Percentiles rank a stretch among this genome's conserved stretches.
Conservation (phyloP, 352 stramenopile genomes). For the Ophiocytium majus region DNA sequence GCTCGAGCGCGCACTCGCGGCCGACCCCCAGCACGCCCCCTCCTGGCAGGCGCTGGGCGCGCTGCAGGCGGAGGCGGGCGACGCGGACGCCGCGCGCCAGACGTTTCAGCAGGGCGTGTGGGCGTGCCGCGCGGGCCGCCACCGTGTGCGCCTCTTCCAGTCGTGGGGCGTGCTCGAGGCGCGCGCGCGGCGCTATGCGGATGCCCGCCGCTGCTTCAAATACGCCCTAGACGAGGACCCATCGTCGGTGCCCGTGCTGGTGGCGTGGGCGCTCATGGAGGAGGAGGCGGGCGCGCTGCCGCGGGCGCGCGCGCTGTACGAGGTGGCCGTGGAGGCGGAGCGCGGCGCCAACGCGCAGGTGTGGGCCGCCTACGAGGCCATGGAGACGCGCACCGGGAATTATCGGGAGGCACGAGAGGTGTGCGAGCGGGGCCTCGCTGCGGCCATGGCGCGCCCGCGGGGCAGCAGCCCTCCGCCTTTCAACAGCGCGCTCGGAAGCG, state of each 20-base stretch:
- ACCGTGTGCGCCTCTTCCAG: slow-evolving; percentile 47
- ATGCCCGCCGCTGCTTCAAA: slow-evolving; percentile 45
- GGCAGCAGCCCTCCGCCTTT: too few relatives aligned
- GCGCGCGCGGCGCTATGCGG: slow-evolving; percentile 24
- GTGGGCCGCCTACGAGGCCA: slow-evolving; percentile 35
- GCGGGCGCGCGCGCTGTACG: slow-evolving; percentile 37
- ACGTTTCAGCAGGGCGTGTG: slow-evolving; percentile 53
- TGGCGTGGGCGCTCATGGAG: slow-evolving; percentile 53
- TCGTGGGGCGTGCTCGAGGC: slow-evolving; percentile 48
- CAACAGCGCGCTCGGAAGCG: neutral
- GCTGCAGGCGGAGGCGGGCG: slow-evolving; percentile 46
- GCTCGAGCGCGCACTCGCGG: slow-evolving; percentile 9
- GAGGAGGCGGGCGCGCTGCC: slow-evolving; percentile 29
- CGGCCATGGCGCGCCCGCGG: neutral
- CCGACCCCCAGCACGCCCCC: slow-evolving; percentile 30
- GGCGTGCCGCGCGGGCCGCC: slow-evolving; percentile 23
- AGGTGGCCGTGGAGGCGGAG: slow-evolving; percentile 32
- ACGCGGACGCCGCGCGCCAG: slow-evolving; percentile 26
- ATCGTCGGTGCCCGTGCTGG: slow-evolving; percentile 42
- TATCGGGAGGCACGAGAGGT: slow-evolving; percentile 24
- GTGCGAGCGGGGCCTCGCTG: slow-evolving; percentile 35
- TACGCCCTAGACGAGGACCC: slow-evolving; percentile 44
- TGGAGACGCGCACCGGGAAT: slow-evolving; percentile 36
- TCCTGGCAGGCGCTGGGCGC: slow-evolving; percentile 43
- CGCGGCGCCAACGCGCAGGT: slow-evolving; percentile 35